Base-by-base conservation (phyloP, 2,329 filamentous ascomycete species). In the Didymella glomerata region DNA sequence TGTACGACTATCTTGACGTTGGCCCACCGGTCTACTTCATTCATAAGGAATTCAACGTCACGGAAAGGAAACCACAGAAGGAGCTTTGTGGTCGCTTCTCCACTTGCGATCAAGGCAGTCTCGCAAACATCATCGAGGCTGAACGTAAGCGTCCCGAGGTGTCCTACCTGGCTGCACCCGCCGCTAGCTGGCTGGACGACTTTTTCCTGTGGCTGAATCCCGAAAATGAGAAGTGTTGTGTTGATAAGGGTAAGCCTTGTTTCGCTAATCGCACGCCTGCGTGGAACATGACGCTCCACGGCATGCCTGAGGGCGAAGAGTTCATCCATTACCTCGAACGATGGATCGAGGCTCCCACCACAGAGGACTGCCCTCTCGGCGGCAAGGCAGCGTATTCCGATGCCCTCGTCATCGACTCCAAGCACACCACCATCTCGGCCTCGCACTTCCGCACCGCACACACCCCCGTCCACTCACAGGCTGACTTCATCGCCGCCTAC, bases 1-100 rank as follows among this genome's bases (percentile, higher is more conserved):
- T 99, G 28, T 96, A 97, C 75, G 88, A 88, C 60, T 99, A 99
- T 75, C 90, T 98, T 68, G 91, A 93, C 61, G 89, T 88, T 16
- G 96, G 95, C 0, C 94, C 95, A 48, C 95, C 95, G 0, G 93
- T 99, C 8, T 99, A 98, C 77, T 99, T 99, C 76, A 92, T 99
- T 45, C 92, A 93, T 2, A 87, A 89, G 20, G 86, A 90, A 48
- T 82, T 95, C 44, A 95, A 98, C 68, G 84, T 89, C 16, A 96
- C 94, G 0, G 80, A 90, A 61, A 85, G 92, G 30, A 72, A 80
- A 32, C 86, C 92, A 61, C 96, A 99, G 76, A 90, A 91, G 73
- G 88, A 96, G 62, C 84, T 99, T 4, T 99, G 95, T 77, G 93
- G 92, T 32, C 87, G 93, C 14, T 98, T 97, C 75, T 93, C 92